Base-by-base conservation (phyloP, 768 basidiomycete species). In the Astraeus odoratus region DNA sequence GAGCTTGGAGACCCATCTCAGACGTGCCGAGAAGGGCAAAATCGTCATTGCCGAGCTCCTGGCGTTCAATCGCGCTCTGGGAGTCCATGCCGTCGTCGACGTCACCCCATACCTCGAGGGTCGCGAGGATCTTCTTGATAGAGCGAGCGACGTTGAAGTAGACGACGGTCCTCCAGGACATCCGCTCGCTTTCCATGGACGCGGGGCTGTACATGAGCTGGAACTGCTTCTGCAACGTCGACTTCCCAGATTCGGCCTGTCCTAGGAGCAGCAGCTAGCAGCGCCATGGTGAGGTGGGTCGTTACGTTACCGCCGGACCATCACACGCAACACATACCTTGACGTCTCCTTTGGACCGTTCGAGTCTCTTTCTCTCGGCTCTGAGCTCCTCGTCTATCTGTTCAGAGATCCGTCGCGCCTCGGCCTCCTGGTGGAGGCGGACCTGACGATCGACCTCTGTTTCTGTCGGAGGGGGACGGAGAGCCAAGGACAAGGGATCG, bases 361-460 rank as follows among this genome's bases (percentile, higher is more conserved):
- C 81, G 46, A 78, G 54, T 41, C 70, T 73, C 59, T 84, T 83
- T 46, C 78, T 74, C 56, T 91, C 88, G 47, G 69, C 66, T 52
- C 78, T 77, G 43, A 91, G 71, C 54, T 86, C 77, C 57, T 88
- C 86, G 64, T 91, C 88, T 55, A 91, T 91, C 61, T 75, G 75
- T 49, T 91, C 87, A 39, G 84, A 88, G 48, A 83, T 68, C 39
- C 78, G 76, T 60, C 80, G 83, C 3, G 87, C 86, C 50, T 88
- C 83, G 0, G 78, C 78, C 65, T 91, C 88, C 27, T 69, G 61
- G 49, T 73, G 66, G 15, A 88, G 74, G 46, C 88, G 77, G 25
- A 63, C 51, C 39, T 70, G 67, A 39, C 83, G 80, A 59, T 90
- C 81, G 0, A 66, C 58, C 1, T 82, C 80, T 0, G 82, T 78